Evolutionary conservation across 2,329 filamentous ascomycete genomes (phyloP), one percentile per base, ranked within the genome.

Genomic region (Orbilia blumenaviensis): DNA sequence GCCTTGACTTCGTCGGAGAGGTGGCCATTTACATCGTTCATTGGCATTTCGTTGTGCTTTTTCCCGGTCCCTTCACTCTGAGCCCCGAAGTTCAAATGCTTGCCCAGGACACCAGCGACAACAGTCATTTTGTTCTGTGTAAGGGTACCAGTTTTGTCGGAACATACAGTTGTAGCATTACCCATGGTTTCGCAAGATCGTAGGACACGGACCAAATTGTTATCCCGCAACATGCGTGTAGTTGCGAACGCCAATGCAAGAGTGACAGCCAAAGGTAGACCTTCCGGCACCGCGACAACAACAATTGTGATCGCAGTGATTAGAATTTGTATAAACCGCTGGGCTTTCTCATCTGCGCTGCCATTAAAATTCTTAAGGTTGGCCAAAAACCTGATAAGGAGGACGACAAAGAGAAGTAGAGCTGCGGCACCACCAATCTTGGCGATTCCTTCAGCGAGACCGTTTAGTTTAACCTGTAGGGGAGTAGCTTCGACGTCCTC

Each of bases 71-170:
- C 80, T 54, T 79, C 78, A 3, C 78, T 77, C 4, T 80, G 80
- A 3, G 81, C 79, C 32, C 81, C 79, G 34, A 80, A 80, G 23
- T 52, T 67, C 10, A 77, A 77, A 44, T 81, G 79, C 38, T 80
- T 79, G 6, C 82, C 82, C 32, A 84, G 81, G 0, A 81, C 83
- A 42, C 83, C 83, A 21, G 82, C 80, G 32, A 81, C 80, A 2
- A 84, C 82, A 6, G 82, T 84, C 84, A 85, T 85, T 78, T 84
- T 84, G 81, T 85, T 85, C 56, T 91, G 89, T 0, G 90, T 92
- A 16, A 92, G 83, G 3, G 90, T 92, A 58, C 90, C 90, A 0
- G 90, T 92, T 83, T 92, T 92, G 82, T 92, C 92, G 2, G 91
- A 93, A 82, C 92, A 94, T 36, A 94, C 90, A 0, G 91, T 91